phyloP scores from a whole-genome alignment of 2,329 filamentous ascomycete genomes.

The Dichotomopilus funicola region DNA sequence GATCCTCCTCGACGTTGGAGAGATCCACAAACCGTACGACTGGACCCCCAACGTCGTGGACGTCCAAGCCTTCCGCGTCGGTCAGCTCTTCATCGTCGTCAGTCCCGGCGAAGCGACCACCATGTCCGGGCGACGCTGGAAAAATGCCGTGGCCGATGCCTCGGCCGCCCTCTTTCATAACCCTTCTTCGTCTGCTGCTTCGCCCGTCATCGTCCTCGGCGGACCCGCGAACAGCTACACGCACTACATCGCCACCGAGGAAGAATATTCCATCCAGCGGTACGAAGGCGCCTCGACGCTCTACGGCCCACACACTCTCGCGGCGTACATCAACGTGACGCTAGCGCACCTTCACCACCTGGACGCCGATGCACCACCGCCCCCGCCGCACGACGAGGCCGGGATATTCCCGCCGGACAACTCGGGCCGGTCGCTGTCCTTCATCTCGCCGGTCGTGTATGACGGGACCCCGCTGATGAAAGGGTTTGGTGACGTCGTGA shows the following conservation, averaged over 20 bases:
- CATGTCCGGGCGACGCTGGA: conserved; percentile 88
- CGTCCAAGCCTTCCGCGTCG: conserved; percentile 76
- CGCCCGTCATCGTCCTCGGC: conserved; percentile 72
- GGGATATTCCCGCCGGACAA: conserved; percentile 73
- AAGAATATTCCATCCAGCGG: conserved; percentile 76
- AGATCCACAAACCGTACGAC: conserved; percentile 67
- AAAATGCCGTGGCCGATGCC: conserved; percentile 56
- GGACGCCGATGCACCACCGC: conserved; percentile 38
- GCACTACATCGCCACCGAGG: conserved; percentile 71
- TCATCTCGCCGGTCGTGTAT: conserved; percentile 72
- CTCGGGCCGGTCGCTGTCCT: conserved; percentile 64
- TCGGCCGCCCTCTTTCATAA: conserved; percentile 38
- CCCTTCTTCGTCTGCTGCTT: background rate
- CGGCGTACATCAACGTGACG: conserved; percentile 82
- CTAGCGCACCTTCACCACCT: conserved; percentile 65
- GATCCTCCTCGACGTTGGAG: conserved; percentile 81
- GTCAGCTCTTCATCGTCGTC: conserved; percentile 77
- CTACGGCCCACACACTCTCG: conserved; percentile 73
- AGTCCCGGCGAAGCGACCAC: conserved; percentile 84
- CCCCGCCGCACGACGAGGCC: conserved; percentile 28
- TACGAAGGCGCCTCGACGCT: conserved; percentile 95
- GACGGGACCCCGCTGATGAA: conserved; percentile 62
- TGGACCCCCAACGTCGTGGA: conserved; percentile 93
- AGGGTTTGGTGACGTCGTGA: conserved; percentile 61
- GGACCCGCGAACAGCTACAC: conserved; percentile 88